phyloP scores from a whole-genome alignment of 352 stramenopile genomes.

The Aphanomyces stellatus region DNA sequence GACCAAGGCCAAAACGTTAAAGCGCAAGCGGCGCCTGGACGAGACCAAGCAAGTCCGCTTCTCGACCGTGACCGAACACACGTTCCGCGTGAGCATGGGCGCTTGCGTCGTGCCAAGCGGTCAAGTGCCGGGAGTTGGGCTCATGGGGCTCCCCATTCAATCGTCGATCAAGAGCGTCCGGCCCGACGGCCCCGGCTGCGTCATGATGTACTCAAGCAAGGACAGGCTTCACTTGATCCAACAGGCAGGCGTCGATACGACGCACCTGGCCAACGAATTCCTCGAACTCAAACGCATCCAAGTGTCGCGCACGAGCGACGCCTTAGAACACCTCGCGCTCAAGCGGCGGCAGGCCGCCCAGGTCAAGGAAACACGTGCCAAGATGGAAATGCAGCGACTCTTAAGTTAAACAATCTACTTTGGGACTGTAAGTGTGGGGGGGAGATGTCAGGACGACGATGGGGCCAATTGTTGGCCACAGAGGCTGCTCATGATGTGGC shows the following conservation, averaged over 20 bases:
- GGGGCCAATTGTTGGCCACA: too few species aligned
- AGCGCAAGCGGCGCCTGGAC: background rate
- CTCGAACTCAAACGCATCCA: constrained; percentile 14
- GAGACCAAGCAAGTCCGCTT: background rate
- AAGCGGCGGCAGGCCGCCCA: background rate
- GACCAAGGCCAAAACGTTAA: too few species aligned
- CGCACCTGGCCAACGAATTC: constrained; percentile 4
- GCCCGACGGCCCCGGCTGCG: background rate
- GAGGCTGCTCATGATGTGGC: too few species aligned
- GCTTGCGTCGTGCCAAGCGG: constrained; percentile 9
- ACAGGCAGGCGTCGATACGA: constrained; percentile 2
- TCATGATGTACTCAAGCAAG: constrained; percentile 9
- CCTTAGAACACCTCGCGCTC: background rate
- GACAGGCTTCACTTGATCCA: constrained; percentile 15
- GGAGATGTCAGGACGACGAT: too few species aligned
- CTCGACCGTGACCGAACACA: background rate
- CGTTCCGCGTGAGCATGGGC: constrained; percentile 5
- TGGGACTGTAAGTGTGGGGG: too few species aligned
- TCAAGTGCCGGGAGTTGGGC: constrained; percentile 4
- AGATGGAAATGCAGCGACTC: background rate
- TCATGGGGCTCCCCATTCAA: background rate
- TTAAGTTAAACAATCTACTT: background rate
- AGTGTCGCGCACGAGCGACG: constrained; percentile 2
- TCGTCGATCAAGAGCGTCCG: background rate
- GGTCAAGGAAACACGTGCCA: background rate